Base-by-base conservation (phyloP, 352 stramenopile genomes). In the Albugo candida region DNA sequence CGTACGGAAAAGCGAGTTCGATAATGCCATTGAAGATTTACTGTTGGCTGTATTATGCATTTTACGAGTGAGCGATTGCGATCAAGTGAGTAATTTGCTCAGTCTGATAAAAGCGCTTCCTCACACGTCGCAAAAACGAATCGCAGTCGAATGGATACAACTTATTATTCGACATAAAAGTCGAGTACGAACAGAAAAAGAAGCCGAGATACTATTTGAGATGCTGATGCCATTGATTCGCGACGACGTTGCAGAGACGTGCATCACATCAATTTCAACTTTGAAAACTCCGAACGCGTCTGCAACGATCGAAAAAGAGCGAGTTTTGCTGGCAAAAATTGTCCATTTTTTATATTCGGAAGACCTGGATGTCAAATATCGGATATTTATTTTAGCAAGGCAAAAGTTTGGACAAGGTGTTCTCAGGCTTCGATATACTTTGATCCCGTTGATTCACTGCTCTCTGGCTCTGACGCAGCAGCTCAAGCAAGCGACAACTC, bases 381-480 rank as follows among this genome's bases (percentile, higher is more conserved):
- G 61, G 14, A 68, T 83, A 43, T 81, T 79, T 41, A 61, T 61
- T 2, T 47, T 73, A 13, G 81, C 81, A 2, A 62, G 81, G n/a
- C 75, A 70, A 11, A 55, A 66, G 16, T 86, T 94, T 45, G 60
- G 77, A 2, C 65, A 91, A 54, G 91, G 92, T 35, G 64, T 87
- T 16, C 75, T 73, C 17, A 78, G 94, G 11, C 86, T 97, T 49
- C 74, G 73, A 21, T 81, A 86, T 49, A 97, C 87, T 46, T 65
- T 97, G n/a, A 59, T 93, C 13, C 82, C 94, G 1, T 63, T 99
- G 13, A 84, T 97, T 37, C 97, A 95, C 58, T 62, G 71, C 12
- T 83, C 81, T 2, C 61, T 98, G 11, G 52, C 62, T 16, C 74
- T 99, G 8, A 73, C 82, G 11, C 60, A 74, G 18, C 58, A 64